Percentiles rank a stretch among this genome's conserved stretches.
Conservation (phyloP, 805 yeast genomes). For the Ogataea pignaliae region DNA sequence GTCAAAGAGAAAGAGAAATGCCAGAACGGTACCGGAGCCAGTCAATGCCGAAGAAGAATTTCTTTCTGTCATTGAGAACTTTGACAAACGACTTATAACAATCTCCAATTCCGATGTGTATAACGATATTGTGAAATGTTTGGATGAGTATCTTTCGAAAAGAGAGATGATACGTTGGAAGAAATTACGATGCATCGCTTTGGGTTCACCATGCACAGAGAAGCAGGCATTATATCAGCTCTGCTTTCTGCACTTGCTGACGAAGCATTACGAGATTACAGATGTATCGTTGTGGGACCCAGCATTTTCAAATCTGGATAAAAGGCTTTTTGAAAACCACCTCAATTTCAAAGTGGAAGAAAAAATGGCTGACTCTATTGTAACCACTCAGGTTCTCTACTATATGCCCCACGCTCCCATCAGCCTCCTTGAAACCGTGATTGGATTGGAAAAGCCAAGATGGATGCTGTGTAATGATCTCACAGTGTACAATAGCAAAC, state of each 20-base stretch:
- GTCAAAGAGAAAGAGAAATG: too few species aligned
- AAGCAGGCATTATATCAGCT: slow-evolving; percentile 26
- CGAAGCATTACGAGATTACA: slow-evolving; percentile 5
- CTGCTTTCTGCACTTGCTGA: slow-evolving; percentile 18
- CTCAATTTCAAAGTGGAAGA: slow-evolving; percentile 16
- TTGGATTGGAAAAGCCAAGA: slow-evolving; percentile 18
- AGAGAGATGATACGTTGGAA: slow-evolving; percentile 2
- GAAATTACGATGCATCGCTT: slow-evolving; percentile 26
- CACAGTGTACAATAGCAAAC: slow-evolving; percentile 23
- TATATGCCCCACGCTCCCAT: slow-evolving; percentile 35
- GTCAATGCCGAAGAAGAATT: neutral
- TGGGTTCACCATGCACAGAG: slow-evolving; percentile 25
- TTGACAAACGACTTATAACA: slow-evolving; percentile 2
- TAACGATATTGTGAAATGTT: slow-evolving; percentile 7
- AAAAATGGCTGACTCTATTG: neutral
- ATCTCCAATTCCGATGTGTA: slow-evolving; percentile 6
- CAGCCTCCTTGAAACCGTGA: slow-evolving; percentile 22
- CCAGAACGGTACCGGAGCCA: neutral
- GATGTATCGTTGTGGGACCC: slow-evolving; percentile 30
- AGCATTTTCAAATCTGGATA: slow-evolving; percentile 22
- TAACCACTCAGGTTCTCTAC: slow-evolving; percentile 11
- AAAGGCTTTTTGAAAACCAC: slow-evolving; percentile 9
- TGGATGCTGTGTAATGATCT: slow-evolving; percentile 30
- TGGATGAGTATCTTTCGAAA: slow-evolving; percentile 4
- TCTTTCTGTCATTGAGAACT: neutral